These are phyloP conservation scores for Sugiyamaella sp. DNA, from an alignment of 1,139 yeast genomes.

Conservation along the genomic window DNA sequence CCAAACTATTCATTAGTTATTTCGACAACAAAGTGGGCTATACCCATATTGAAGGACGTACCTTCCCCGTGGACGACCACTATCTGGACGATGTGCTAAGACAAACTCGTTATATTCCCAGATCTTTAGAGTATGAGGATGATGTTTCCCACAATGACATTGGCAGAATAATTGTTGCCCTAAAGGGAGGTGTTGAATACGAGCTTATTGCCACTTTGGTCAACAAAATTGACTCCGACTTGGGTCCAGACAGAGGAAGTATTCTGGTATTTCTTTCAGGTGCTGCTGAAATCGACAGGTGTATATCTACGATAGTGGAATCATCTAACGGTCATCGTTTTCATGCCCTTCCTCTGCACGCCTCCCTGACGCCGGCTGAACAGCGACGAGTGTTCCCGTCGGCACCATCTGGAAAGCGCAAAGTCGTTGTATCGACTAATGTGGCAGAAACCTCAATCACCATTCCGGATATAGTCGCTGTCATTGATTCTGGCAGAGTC, in stretches of 20 bases:
- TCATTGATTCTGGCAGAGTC: conserved; percentile 84
- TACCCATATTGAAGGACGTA: conserved; percentile 84
- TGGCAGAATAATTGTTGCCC: conserved; percentile 43
- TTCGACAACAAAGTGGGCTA: conserved; percentile 49
- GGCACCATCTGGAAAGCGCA: conserved; percentile 60
- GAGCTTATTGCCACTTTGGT: conserved; percentile 66
- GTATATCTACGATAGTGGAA: conserved; percentile 46
- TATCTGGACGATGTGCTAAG: conserved; percentile 68
- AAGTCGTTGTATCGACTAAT: conserved; percentile 87
- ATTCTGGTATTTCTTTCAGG: conserved; percentile 89
- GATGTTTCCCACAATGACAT: conserved; percentile 29
- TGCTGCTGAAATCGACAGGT: conserved; percentile 77
- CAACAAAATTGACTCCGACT: conserved; percentile 51
- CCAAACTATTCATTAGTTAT: conserved; percentile 65
- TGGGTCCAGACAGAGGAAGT: conserved; percentile 61
- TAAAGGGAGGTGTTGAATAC: conserved; percentile 61
- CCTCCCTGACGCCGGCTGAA: conserved; percentile 81
- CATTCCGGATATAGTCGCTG: conserved; percentile 92
- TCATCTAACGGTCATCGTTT: conserved; percentile 29
- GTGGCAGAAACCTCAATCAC: conserved; percentile 85
- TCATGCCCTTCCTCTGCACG: conserved; percentile 73
- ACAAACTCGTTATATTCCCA: conserved; percentile 46
- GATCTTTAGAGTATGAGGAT: conserved; percentile 35
- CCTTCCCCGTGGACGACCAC: conserved; percentile 82
- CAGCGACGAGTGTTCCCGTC: conserved; percentile 70